These are phyloP conservation scores for Vicia faba DNA, from an alignment of 306 rosid species.

Conservation along the genomic window DNA sequence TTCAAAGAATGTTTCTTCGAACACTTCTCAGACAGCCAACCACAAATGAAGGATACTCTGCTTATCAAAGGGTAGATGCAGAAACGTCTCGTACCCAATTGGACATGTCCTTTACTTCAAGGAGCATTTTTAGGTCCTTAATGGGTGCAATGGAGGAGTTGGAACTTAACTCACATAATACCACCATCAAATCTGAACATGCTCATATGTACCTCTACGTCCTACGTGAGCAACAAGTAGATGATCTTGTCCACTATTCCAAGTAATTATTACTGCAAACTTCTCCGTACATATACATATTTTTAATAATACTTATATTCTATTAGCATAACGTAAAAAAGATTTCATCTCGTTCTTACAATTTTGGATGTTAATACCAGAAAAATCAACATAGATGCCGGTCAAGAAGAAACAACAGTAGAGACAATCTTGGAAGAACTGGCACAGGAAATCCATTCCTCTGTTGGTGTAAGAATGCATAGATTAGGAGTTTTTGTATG, in stretches of 20 bases:
- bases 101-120: conserved; percentile 77
- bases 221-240: conserved; percentile 76
- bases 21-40: conserved; percentile 93
- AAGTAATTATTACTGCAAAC: conserved; percentile 56
- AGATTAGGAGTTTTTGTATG: conserved; percentile 89
- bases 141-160: conserved; percentile 97
- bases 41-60: conserved; percentile 67
- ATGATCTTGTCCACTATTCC: conserved; percentile 76
- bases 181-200: conserved; percentile 73
- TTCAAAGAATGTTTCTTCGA: conserved; percentile 92
- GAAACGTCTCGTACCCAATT: conserved; percentile 49
- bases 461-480: conserved; percentile 94
- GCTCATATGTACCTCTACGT: conserved; percentile 94
- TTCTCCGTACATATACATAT: not conserved
- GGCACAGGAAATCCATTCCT: conserved; percentile 74
- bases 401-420: conserved; percentile 66
- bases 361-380: conserved; percentile 54
- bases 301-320: not conserved
- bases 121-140: conserved; percentile 87
- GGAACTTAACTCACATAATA: conserved; percentile 91
- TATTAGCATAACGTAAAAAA: conserved; percentile 28
- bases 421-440: conserved; percentile 68
- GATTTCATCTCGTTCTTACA: conserved; percentile 41
- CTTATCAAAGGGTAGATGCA: conserved; percentile 58
- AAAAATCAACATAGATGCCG: conserved; percentile 59